These are phyloP conservation scores for Leptographium wingfieldii DNA, from an alignment of 2,329 filamentous ascomycete genomes.

Conservation along the genomic window DNA sequence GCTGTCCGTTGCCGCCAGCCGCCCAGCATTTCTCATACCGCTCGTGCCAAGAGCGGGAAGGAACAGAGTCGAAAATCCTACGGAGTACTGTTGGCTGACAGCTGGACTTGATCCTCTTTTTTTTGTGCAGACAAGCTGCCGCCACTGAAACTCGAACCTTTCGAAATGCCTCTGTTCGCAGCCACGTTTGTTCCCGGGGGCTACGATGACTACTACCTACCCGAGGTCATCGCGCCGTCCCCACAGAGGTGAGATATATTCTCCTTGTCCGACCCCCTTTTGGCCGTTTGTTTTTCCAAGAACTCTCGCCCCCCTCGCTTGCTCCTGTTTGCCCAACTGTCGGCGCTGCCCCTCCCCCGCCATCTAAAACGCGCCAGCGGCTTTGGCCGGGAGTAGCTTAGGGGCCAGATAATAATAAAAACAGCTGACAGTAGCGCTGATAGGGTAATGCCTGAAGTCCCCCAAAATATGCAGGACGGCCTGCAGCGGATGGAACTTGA, in stretches of 20 bases:
- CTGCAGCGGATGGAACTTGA: constrained; percentile 83
- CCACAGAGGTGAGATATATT: constrained; percentile 34
- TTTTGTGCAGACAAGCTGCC: constrained; percentile 15
- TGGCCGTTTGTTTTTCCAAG: not conserved
- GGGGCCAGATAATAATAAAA: constrained; percentile 2
- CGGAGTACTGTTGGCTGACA: not conserved
- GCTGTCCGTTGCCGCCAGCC: too few species aligned
- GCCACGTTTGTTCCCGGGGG: constrained; percentile 45
- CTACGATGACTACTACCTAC: constrained; percentile 45
- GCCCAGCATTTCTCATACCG: not conserved
- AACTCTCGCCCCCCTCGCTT: not conserved
- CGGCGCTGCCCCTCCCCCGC: constrained; percentile 7
- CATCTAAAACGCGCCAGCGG: constrained; percentile 3
- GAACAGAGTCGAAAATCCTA: not conserved
- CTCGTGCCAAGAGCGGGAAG: not conserved
- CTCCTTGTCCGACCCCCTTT: not conserved
- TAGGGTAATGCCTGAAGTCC: constrained; percentile 89
- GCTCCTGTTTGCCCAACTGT: not conserved
- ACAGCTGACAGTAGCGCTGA: constrained; percentile 23
- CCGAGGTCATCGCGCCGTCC: constrained; percentile 41
- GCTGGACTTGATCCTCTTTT: constrained; percentile 5
- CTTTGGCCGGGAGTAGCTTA: constrained; percentile 6
- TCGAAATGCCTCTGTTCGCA: constrained; percentile 31
- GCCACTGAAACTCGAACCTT: constrained; percentile 16
- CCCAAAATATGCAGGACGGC: constrained; percentile 92